Evolutionary conservation across 1,139 yeast genomes (phyloP).

Genomic region (Suhomyces wounanorum): DNA sequence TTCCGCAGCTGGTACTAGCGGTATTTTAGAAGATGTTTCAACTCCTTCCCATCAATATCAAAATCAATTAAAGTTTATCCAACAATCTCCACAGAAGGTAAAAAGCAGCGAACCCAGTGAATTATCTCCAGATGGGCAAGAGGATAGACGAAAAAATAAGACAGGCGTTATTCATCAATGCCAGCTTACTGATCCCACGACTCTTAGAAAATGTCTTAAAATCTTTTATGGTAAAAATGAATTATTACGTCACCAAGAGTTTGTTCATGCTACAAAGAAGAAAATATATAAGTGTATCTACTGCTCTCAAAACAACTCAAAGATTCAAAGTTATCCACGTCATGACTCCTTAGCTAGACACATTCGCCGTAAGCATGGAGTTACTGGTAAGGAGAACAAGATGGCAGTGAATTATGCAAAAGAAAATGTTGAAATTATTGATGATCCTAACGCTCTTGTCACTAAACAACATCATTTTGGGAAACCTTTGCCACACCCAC

Average conservation of each 20-base stretch:
- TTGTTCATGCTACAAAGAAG: conserved; percentile 51
- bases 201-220: conserved; percentile 38
- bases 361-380: conserved; percentile 48
- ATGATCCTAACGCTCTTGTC: conserved; percentile 26
- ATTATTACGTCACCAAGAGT: conserved; percentile 48
- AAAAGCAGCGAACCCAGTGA: conserved; percentile 8
- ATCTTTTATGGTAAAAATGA: conserved; percentile 51
- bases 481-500: conserved; percentile 36
- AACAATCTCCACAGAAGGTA: conserved; percentile 13
- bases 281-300: conserved; percentile 47
- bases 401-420: conserved; percentile 52
- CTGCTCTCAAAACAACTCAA: conserved; percentile 40
- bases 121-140: conserved; percentile 11
- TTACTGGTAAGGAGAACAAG: conserved; percentile 49
- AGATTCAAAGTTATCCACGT: conserved; percentile 47
- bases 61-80: conserved; percentile 14
- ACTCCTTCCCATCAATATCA: conserved; percentile 6
- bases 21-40: background rate
- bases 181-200: conserved; percentile 38
- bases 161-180: conserved; percentile 46
- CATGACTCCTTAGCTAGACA: conserved; percentile 52
- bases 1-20: conserved; percentile 2
- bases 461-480: conserved; percentile 19
- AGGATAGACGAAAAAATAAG: conserved; percentile 25
- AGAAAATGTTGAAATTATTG: conserved; percentile 43